A percentile compares a stretch with the other conserved stretches of the same genome.
Conservation (phyloP, 768 basidiomycete genomes). For the Chlorophyllum brunneum region DNA sequence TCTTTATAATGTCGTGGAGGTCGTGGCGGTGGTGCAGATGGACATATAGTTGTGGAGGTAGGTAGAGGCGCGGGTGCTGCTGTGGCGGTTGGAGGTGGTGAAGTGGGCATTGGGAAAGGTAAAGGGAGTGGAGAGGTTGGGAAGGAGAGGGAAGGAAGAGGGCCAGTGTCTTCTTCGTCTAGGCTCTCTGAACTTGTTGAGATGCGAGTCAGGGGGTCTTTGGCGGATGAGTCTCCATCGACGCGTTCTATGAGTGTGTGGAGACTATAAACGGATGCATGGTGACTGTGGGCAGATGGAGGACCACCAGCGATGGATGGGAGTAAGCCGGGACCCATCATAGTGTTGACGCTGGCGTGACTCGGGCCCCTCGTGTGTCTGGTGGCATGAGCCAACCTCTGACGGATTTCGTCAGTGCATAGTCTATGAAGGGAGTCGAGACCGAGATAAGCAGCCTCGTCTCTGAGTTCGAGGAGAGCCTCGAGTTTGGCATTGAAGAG, state of each 20-base stretch:
- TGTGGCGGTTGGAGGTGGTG: background rate
- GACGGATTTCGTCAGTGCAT: slow-evolving; percentile 63
- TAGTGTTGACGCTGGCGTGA: slow-evolving; percentile 26
- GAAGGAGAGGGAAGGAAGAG: background rate
- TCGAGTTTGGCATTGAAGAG: slow-evolving; percentile 45
- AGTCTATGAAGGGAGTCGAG: slow-evolving; percentile 61
- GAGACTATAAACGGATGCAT: slow-evolving; percentile 55
- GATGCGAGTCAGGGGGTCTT: background rate
- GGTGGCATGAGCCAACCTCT: slow-evolving; percentile 33
- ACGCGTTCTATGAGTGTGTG: slow-evolving; percentile 56
- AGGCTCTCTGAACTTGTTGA: slow-evolving; percentile 5
- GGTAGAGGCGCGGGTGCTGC: background rate
- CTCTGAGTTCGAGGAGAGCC: slow-evolving; percentile 67
- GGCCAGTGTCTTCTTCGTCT: background rate
- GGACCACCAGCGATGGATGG: background rate
- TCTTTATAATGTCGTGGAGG: background rate
- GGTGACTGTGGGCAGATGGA: slow-evolving; percentile 41
- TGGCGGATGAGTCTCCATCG: slow-evolving; percentile 25
- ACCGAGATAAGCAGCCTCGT: slow-evolving; percentile 75
- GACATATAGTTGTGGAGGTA: background rate
- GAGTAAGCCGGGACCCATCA: background rate
- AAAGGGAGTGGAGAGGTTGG: background rate
- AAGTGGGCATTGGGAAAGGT: background rate
- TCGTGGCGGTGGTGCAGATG: background rate
- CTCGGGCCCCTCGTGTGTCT: slow-evolving; percentile 40